phyloP scores from a whole-genome alignment of 2,329 filamentous ascomycete species.

The Gaeumannomyces tritici region DNA sequence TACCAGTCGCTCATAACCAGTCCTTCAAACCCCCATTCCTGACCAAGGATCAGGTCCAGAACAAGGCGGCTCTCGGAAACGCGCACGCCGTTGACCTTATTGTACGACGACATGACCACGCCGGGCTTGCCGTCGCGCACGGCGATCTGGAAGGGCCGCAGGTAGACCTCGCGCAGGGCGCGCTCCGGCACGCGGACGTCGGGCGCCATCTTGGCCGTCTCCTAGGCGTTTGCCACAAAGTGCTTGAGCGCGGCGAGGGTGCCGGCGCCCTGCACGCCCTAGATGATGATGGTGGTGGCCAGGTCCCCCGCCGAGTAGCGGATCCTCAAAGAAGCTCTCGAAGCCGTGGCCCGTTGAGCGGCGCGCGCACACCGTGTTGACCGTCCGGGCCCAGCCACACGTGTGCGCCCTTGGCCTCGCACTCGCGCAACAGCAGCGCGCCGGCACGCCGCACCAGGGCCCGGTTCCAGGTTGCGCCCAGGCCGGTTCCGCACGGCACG shows the following conservation, averaged over 20 bases:
- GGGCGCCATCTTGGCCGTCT: constrained; percentile 37
- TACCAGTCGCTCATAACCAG: constrained; percentile 30
- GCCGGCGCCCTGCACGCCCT: constrained; percentile 27
- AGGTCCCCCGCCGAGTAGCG: constrained; percentile 25
- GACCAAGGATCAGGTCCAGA: constrained; percentile 22
- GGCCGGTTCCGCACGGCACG: constrained; percentile 30
- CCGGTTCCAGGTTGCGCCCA: constrained; percentile 59
- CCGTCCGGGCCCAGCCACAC: constrained; percentile 55
- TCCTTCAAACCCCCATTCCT: constrained; percentile 27
- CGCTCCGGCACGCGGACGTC: constrained; percentile 25
- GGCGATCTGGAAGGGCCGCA: constrained; percentile 27
- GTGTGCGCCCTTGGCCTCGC: constrained; percentile 57
- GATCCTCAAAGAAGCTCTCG: constrained; percentile 28
- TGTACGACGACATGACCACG: constrained; percentile 28
- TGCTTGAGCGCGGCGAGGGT: constrained; percentile 28
- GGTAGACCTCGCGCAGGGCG: constrained; percentile 28
- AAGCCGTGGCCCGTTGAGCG: constrained; percentile 36
- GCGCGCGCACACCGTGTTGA: constrained; percentile 30
- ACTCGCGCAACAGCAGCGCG: constrained; percentile 56
- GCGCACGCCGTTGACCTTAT: constrained; percentile 32
- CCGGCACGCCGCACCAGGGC: constrained; percentile 53
- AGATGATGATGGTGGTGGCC: constrained; percentile 22
- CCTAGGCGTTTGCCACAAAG: constrained; percentile 29
- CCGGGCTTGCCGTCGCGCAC: constrained; percentile 21
- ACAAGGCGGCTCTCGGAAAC: constrained; percentile 24